Evolutionary conservation across 2,329 filamentous ascomycete species (phyloP).

Genomic region (Xylariaceae sp.): DNA sequence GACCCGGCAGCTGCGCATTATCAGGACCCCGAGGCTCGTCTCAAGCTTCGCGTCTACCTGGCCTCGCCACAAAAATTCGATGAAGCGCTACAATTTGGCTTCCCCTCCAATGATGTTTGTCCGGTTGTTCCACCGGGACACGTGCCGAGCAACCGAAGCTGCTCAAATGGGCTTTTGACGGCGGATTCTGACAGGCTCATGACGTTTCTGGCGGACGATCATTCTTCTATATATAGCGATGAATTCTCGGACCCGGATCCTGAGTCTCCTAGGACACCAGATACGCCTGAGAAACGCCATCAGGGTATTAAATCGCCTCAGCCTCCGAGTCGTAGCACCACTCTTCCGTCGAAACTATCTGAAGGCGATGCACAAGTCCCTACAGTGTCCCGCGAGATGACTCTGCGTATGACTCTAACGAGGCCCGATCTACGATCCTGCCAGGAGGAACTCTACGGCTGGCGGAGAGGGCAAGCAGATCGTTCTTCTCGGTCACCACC

Average conservation of each 20-base stretch:
- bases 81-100: conserved; percentile 92
- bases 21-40: conserved; percentile 84
- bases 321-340: conserved; percentile 36
- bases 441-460: conserved; percentile 75
- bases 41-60: conserved; percentile 84
- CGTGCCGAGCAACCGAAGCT: conserved; percentile 32
- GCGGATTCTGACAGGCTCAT: conserved; percentile 57
- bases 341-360: conserved; percentile 38
- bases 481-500: conserved; percentile 38
- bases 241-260: conserved; percentile 61
- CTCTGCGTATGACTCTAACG: conserved; percentile 92
- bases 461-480: conserved; percentile 55
- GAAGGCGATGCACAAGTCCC: conserved; percentile 57
- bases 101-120: conserved; percentile 67
- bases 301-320: conserved; percentile 31
- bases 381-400: conserved; percentile 82
- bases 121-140: conserved; percentile 44
- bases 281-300: conserved; percentile 50
- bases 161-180: conserved; percentile 28
- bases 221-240: conserved; percentile 60
- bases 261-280: conserved; percentile 65
- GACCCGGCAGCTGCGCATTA: conserved; percentile 82
- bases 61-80: conserved; percentile 94
- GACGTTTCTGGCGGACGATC: conserved; percentile 53
- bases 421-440: conserved; percentile 81